Percentiles rank a stretch among this genome's conserved stretches.
Evolutionary conservation across 2,329 filamentous ascomycete genomes (phyloP).

Genomic region (Fusarium scirpi): DNA sequence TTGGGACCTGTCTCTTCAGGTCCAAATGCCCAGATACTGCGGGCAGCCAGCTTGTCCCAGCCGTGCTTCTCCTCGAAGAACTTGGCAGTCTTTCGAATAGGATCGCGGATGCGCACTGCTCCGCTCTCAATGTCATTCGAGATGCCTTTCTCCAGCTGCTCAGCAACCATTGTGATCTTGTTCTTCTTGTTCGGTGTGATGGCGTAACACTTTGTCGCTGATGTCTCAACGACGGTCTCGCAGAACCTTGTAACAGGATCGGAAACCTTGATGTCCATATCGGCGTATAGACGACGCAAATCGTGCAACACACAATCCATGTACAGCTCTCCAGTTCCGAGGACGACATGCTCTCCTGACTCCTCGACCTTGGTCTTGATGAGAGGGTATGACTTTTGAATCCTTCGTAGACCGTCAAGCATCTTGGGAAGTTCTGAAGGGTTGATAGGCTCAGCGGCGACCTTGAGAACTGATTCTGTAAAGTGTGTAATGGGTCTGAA

Average conservation of each 20-base stretch:
- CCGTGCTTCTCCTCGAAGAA: constrained; percentile 98
- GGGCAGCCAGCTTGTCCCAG: constrained; percentile 92
- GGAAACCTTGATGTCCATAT: constrained; percentile 99
- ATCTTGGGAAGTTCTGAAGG: constrained; percentile 98
- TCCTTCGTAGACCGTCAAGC: constrained; percentile 94
- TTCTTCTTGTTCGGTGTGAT: constrained; percentile 99
- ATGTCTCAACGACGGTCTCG: constrained; percentile 97
- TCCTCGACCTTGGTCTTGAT: constrained; percentile 98
- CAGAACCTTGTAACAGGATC: constrained; percentile 98
- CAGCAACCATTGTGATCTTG: constrained; percentile 98
- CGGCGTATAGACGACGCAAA: constrained; percentile 89
- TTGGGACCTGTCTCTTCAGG: constrained; percentile 96
- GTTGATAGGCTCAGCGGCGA: constrained; percentile 97
- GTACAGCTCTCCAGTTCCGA: constrained; percentile 98
- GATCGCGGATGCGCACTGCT: constrained; percentile 90
- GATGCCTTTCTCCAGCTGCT: constrained; percentile 94
- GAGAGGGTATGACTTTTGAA: constrained; percentile 97
- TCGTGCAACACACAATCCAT: constrained; percentile 99
- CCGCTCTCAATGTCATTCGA: constrained; percentile 94
- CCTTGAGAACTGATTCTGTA: constrained; percentile 97
- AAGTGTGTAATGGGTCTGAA: constrained; percentile 95
- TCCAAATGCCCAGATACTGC: constrained; percentile 98
- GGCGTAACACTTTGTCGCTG: constrained; percentile 97
- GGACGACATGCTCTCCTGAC: constrained; percentile 93
- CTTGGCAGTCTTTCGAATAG: constrained; percentile 91